Conservation (phyloP, 495 filamentous ascomycete species). For the Penicillium arizonense region DNA sequence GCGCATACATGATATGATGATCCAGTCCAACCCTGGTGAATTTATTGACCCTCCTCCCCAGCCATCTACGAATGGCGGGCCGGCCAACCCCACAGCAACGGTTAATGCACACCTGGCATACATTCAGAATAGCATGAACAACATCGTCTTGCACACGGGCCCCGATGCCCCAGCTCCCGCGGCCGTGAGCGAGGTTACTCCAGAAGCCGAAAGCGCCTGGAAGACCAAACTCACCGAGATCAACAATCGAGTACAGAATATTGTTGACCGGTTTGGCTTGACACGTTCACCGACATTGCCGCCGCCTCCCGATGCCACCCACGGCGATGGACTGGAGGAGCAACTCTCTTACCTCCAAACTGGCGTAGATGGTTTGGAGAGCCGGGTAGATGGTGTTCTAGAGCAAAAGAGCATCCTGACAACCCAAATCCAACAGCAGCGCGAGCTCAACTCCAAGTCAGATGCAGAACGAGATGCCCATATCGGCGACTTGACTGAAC, state of each 20-base stretch:
- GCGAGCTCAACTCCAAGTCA: conserved; percentile 74
- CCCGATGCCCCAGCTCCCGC: conserved; percentile 1
- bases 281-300: conserved; percentile 44
- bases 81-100: conserved; percentile 24
- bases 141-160: conserved; percentile 24
- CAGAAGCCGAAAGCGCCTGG: conserved; percentile 29
- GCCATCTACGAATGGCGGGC: conserved; percentile 15
- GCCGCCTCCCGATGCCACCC: conserved; percentile 45
- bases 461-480: conserved; percentile 56
- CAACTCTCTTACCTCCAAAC: conserved; percentile 56
- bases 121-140: conserved; percentile 45
- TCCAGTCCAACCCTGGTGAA: conserved; percentile 53
- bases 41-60: conserved; percentile 35
- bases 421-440: conserved; percentile 88
- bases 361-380: conserved; percentile 75
- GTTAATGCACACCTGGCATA: conserved; percentile 51
- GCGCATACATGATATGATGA: conserved; percentile 64
- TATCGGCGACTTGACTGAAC: conserved; percentile 49
- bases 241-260: conserved; percentile 49
- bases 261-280: conserved; percentile 48
- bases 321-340: conserved; percentile 41
- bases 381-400: conserved; percentile 52
- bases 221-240: conserved; percentile 48
- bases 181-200: neutral
- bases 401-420: conserved; percentile 84